phyloP scores from a whole-genome alignment of 2,329 filamentous ascomycete species.

The Aspergillus sojae region DNA sequence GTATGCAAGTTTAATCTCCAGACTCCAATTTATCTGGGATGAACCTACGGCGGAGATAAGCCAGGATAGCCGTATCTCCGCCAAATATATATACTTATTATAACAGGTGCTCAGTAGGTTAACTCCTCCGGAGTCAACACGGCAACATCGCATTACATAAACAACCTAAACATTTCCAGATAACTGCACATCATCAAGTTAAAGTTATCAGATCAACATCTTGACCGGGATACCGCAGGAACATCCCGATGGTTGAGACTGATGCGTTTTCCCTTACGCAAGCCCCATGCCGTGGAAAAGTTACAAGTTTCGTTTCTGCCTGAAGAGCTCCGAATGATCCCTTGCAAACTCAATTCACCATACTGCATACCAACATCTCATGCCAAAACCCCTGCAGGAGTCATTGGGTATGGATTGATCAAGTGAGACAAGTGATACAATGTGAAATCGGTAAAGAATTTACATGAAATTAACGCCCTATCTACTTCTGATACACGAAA shows the following conservation, averaged over 20 bases:
- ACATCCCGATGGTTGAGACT: neutral
- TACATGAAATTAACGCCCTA: neutral
- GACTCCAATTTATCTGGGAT: no score
- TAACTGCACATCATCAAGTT: neutral
- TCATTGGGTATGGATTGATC: neutral
- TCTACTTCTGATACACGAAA: neutral
- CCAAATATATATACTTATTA: neutral
- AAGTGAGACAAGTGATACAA: neutral
- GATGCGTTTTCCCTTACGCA: neutral
- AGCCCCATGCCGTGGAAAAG: neutral
- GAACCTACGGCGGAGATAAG: neutral
- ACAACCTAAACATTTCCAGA: neutral
- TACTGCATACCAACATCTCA: neutral
- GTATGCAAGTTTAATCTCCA: neutral
- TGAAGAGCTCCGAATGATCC: neutral
- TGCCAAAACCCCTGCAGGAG: neutral
- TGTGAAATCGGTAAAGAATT: neutral
- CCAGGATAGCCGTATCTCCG: neutral
- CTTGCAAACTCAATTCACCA: neutral
- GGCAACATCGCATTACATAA: no score
- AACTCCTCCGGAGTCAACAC: neutral
- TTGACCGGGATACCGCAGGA: neutral
- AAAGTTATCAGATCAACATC: neutral
- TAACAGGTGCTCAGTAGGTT: fast-evolving
- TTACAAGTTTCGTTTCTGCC: neutral